Percentiles rank a stretch among this genome's conserved stretches.
phyloP scores from a whole-genome alignment of 441 rosid genomes.

The Francoa sonchifolia region DNA sequence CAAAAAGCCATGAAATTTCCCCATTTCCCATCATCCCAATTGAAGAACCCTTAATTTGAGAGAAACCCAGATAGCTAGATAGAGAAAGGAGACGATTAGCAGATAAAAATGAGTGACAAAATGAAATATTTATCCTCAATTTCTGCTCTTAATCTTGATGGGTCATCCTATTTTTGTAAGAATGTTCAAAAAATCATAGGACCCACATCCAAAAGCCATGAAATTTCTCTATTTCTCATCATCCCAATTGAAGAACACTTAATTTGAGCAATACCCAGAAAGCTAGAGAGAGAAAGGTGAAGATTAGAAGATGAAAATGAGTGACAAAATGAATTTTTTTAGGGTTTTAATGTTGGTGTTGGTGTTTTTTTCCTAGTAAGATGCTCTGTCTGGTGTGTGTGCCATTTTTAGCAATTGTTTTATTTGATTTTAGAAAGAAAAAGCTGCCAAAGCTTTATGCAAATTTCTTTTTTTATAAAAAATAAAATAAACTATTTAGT shows the following conservation, averaged over 20 bases:
- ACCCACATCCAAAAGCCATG: conserved; percentile 21
- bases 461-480: background rate
- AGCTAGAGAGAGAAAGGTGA: background rate
- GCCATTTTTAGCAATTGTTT: background rate
- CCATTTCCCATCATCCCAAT: conserved; percentile 11
- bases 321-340: background rate
- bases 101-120: too few relatives aligned
- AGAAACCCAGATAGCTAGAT: background rate
- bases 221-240: conserved; percentile 19
- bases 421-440: background rate
- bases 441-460: background rate
- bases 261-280: background rate
- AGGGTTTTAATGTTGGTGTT: background rate
- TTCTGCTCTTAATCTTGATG: background rate
- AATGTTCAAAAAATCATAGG: conserved; percentile 10
- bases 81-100: conserved; percentile 1
- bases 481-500: background rate
- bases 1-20: conserved; percentile 19
- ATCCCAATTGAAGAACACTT: background rate
- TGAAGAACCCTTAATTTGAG: background rate
- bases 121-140: background rate
- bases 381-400: background rate
- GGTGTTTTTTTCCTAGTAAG: conserved; percentile 3
- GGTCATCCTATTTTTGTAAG: conserved; percentile 1
- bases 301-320: conserved; percentile 1